These are phyloP conservation scores for Filosporella fistucella DNA, from an alignment of 495 filamentous ascomycete genomes.

Conservation along the genomic window DNA sequence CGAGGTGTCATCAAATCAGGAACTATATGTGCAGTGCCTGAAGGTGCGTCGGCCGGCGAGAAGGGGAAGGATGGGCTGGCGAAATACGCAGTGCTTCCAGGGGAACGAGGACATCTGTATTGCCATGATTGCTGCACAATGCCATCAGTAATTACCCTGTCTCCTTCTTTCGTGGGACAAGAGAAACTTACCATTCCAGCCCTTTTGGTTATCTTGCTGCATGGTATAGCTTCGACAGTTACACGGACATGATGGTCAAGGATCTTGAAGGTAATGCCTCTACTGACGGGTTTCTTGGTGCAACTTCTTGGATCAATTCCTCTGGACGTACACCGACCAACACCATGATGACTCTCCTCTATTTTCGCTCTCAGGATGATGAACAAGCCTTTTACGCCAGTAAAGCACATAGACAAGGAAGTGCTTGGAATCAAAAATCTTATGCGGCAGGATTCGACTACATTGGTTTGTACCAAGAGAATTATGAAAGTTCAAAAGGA, in stretches of 20 bases:
- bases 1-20: neutral
- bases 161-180: neutral
- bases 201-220: neutral
- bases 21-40: neutral
- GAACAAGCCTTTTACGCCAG: neutral
- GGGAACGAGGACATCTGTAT: neutral
- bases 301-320: neutral
- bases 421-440: neutral
- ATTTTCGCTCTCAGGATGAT: neutral
- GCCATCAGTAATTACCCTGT: neutral
- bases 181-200: neutral
- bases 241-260: neutral
- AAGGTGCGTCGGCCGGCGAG: neutral
- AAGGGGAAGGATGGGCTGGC: neutral
- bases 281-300: neutral
- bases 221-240: neutral
- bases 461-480: neutral
- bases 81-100: neutral
- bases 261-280: neutral
- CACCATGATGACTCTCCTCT: neutral
- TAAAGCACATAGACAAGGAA: neutral
- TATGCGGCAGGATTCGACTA: neutral
- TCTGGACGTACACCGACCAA: neutral
- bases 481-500: neutral
- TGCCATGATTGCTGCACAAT: neutral